Base-by-base conservation (phyloP, 2,329 filamentous ascomycete genomes). In the Pestalotiopsis sp. region DNA sequence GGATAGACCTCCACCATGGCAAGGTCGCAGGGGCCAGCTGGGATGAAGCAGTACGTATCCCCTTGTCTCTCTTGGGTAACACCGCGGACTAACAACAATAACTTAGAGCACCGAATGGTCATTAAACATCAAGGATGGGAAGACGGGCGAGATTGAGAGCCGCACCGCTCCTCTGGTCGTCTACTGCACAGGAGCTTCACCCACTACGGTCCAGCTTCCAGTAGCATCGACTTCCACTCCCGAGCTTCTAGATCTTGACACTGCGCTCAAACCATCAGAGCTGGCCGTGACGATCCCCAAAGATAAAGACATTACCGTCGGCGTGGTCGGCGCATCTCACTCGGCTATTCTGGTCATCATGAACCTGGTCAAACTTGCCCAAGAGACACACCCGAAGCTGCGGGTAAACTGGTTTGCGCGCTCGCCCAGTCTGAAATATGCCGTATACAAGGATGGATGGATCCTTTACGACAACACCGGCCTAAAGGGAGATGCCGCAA, bases 401-500 rank as follows among this genome's bases (percentile, higher is more conserved):
- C 83, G 82, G 38, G 82, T 91, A 66, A 87, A 86, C 73, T 91
- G 89, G 89, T 90, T 91, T 77, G 88, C 81, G 38, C 83, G 89
- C 11, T 66, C 64, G n/a, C 86, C 89, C 72, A 78, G 83, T 1
- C 82, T 91, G 11, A 85, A 87, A 27, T 91, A 91, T 71, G 89
- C 89, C 17, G 85, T 88, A 73, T 87, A 85, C 75, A 87, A 83
- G 78, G 88, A 89, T 70, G 87, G 86, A 68, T 91, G 89, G 88
- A 90, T 91, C 69, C 77, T 89, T 31, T 84, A 87, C 66, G 89
- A 91, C 74, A 91, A 91, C 77, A 91, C 89, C 0, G 89, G 89
- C 3, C 81, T 91, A 36, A 91, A 91, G 76, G 89, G 89, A 23
- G 80, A 84, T 49, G 88, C 87, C 0, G 89, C 89, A 0, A 80